These are phyloP conservation scores for Theobroma cacao DNA, from an alignment of 345 rosid genomes.

Conservation along the genomic window DNA sequence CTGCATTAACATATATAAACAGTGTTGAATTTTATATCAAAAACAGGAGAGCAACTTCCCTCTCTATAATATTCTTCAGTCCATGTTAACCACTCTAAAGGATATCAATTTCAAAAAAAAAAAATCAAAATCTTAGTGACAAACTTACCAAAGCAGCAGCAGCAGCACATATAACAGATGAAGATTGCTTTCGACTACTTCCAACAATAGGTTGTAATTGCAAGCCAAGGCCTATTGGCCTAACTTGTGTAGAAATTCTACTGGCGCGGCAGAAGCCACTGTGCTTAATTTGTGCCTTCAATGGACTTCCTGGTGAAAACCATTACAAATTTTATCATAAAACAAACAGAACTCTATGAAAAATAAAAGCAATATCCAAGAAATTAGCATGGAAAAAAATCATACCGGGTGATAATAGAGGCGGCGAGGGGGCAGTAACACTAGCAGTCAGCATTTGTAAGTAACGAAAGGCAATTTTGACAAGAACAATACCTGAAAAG, in stretches of 20 bases:
- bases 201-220: conserved; percentile 18
- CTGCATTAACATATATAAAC: background rate
- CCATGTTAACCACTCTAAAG: background rate
- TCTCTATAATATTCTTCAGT: background rate
- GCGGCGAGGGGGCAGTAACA: background rate
- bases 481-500: conserved; percentile 3
- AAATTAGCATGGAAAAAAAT: background rate
- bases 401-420: background rate
- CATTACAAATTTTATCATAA: background rate
- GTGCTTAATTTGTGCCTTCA: background rate
- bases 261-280: background rate
- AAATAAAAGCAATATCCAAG: background rate
- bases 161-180: conserved; percentile 28
- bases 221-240: conserved; percentile 27
- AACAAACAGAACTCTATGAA: background rate
- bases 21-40: background rate
- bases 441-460: conserved; percentile 1
- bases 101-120: no score
- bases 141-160: conserved; percentile 38
- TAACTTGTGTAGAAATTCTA: background rate
- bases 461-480: background rate
- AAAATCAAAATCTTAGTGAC: no score
- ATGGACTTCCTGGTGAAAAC: background rate
- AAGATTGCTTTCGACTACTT: conserved; percentile 22
- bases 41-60: background rate